A percentile compares a stretch with the other conserved stretches of the same genome.
phyloP scores from a whole-genome alignment of 257 asterid genomes.

The Solanum bulbocastanum region DNA sequence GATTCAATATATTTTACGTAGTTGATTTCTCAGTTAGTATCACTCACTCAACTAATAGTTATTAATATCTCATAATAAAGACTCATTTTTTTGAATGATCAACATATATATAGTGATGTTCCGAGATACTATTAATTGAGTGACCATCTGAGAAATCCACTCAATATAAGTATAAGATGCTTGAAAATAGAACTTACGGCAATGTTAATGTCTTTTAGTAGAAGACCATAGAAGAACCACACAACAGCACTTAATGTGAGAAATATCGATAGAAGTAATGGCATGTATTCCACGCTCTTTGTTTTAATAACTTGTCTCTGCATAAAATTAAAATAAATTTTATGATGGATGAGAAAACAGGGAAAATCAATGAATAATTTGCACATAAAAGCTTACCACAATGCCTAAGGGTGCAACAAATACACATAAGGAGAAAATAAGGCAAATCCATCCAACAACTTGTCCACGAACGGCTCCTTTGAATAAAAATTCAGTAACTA shows the following conservation, averaged over 20 bases:
- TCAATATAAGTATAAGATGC: not conserved
- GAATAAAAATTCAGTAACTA: conserved; percentile 26
- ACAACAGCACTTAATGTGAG: conserved; percentile 62
- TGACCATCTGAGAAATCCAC: not conserved
- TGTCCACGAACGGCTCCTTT: conserved; percentile 20
- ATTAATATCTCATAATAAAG: no score
- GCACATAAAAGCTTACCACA: conserved; percentile 3
- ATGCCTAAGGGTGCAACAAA: conserved; percentile 63
- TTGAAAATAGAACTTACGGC: conserved; percentile 36
- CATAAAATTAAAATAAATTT: not conserved
- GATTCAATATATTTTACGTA: not conserved
- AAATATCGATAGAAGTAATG: conserved; percentile 48
- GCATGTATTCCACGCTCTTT: conserved; percentile 61
- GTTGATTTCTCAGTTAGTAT: not conserved
- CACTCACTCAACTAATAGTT: not conserved
- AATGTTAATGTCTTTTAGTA: conserved; percentile 46
- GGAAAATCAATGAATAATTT: not conserved
- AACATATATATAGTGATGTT: no score
- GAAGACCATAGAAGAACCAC: conserved; percentile 71
- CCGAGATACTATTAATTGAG: no score
- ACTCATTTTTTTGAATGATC: no score
- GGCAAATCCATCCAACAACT: conserved; percentile 61
- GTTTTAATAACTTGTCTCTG: conserved; percentile 59
- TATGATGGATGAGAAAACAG: not conserved
- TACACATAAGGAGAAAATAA: conserved; percentile 53